These are phyloP conservation scores for Miscanthus lutarioriparius DNA, from an alignment of 176 grass and related monocot genomes.

Conservation along the genomic window DNA sequence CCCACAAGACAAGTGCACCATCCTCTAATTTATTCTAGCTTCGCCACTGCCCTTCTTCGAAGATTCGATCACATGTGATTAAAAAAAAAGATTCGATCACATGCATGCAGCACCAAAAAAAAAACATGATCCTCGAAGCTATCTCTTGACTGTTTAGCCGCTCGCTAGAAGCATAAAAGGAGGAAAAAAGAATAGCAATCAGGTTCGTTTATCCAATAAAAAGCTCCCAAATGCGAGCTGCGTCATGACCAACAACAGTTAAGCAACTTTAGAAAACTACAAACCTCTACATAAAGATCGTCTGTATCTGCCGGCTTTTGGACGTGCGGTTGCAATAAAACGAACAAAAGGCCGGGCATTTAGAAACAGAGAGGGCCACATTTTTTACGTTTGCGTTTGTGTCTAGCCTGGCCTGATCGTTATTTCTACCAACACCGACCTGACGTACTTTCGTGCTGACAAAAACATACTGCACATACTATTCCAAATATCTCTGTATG, in stretches of 20 bases:
- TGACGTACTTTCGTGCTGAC: not conserved
- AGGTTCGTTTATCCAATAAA: not conserved
- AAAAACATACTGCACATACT: too few relatives aligned
- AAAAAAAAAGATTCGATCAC: not conserved
- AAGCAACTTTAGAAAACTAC: conserved; percentile 35
- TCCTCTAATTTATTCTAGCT: too few relatives aligned
- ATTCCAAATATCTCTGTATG: too few relatives aligned
- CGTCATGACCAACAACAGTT: conserved; percentile 47
- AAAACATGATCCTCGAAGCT: not conserved
- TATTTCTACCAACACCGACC: not conserved
- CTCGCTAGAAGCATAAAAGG: not conserved
- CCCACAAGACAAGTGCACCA: too few relatives aligned
- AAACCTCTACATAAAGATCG: not conserved
- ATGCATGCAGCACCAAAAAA: not conserved
- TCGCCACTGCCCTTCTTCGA: too few relatives aligned
- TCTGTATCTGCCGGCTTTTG: conserved; percentile 21
- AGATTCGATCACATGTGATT: too few relatives aligned
- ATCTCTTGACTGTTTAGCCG: conserved; percentile 21
- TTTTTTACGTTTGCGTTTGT: not conserved
- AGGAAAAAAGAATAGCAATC: not conserved
- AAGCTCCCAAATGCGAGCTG: conserved; percentile 51
- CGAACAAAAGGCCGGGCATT: not conserved
- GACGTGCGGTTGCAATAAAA: conserved; percentile 24
- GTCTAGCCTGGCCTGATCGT: not conserved
- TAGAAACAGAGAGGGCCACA: not conserved